phyloP scores from a whole-genome alignment of 148 eudicot species.

The Chenopodium berlandieri region DNA sequence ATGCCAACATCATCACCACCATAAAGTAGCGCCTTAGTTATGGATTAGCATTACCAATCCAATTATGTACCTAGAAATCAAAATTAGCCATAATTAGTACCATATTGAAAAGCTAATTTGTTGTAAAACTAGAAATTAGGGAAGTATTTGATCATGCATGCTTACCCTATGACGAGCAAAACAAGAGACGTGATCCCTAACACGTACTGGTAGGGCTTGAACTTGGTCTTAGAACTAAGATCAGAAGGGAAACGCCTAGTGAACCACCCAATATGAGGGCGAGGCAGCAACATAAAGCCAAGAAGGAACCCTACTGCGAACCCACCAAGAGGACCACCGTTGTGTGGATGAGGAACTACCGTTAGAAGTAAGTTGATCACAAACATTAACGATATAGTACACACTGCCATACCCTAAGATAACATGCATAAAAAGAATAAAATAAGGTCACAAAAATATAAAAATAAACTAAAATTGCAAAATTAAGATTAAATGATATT shows the following conservation, averaged over 20 bases:
- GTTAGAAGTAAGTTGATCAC: constrained; percentile 57
- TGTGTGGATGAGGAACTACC: constrained; percentile 64
- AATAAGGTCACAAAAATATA: not conserved
- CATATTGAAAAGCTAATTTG: not conserved
- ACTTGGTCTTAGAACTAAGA: constrained; percentile 44
- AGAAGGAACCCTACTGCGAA: constrained; percentile 69
- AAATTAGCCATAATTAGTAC: not conserved
- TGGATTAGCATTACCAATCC: constrained; percentile 65
- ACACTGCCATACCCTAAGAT: constrained; percentile 48
- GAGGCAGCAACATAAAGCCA: constrained; percentile 64
- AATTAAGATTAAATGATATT: not conserved
- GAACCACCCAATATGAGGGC: constrained; percentile 66
- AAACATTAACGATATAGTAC: constrained; percentile 42
- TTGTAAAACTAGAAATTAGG: too few relatives aligned
- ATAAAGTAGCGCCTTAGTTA: not conserved
- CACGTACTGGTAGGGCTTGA: constrained; percentile 59
- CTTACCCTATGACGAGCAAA: constrained; percentile 67
- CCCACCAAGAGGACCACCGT: constrained; percentile 55
- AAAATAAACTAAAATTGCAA: not conserved
- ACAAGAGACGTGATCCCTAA: constrained; percentile 48
- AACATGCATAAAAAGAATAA: not conserved
- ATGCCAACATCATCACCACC: not conserved
- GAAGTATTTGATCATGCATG: not conserved
- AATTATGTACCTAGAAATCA: constrained; percentile 43
- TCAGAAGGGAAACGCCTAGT: constrained; percentile 34